Conservation (phyloP, 2,329 filamentous ascomycete genomes). For the Cephalotrichum gorgonifer region DNA sequence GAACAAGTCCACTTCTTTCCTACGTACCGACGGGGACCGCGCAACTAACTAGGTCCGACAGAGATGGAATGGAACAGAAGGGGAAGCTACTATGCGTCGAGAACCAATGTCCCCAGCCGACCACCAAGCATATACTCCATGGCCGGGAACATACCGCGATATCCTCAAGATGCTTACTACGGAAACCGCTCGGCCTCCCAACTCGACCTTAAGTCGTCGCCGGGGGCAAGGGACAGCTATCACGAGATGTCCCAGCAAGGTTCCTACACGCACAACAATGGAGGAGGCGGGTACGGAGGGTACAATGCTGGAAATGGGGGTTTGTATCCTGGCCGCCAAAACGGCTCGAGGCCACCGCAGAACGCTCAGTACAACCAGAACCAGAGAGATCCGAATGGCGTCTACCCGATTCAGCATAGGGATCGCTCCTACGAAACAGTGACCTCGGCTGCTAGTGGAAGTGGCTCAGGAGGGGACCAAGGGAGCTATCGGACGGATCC, state of each 20-base stretch:
- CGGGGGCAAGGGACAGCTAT: constrained; percentile 28
- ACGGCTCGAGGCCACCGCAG: constrained; percentile 29
- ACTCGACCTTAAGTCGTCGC: constrained; percentile 18
- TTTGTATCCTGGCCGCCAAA: neutral
- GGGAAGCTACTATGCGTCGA: neutral
- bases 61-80: constrained; percentile 6
- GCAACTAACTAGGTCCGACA: constrained; percentile 10
- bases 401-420: constrained; percentile 50
- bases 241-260: constrained; percentile 1
- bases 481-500: constrained; percentile 78
- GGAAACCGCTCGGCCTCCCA: constrained; percentile 3
- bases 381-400: constrained; percentile 28
- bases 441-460: constrained; percentile 64
- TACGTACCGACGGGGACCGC: no score
- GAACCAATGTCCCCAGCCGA: constrained; percentile 2
- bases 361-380: constrained; percentile 32
- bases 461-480: constrained; percentile 62
- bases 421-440: constrained; percentile 83
- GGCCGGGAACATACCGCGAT: constrained; percentile 25
- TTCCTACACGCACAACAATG: constrained; percentile 8
- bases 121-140: constrained; percentile 1
- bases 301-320: neutral
- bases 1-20: neutral
- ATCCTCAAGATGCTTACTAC: constrained; percentile 43
- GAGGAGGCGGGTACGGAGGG: constrained; percentile 11